Evolutionary conservation across 352 stramenopile genomes (phyloP), one percentile per base, ranked within the genome.

Genomic region (Pseudoperonospora humuli): DNA sequence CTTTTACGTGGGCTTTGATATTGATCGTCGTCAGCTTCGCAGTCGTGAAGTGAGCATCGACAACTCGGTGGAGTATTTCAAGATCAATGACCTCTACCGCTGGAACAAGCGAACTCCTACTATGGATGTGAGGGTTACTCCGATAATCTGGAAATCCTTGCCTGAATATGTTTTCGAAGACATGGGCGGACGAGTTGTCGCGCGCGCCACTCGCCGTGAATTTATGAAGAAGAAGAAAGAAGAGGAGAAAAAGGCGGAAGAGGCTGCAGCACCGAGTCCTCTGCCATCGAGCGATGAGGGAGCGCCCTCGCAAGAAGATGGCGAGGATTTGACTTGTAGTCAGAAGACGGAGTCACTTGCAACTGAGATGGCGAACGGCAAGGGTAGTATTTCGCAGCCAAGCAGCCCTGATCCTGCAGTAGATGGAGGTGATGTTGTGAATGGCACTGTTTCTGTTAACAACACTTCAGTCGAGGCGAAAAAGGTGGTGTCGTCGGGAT

Each of bases 201-300:
- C 80, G 1, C 79, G 81, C 6, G 64, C 59, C 7, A 17, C 64
- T 11, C 80, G 82, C 49, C 71, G 76, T 43, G 81, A 93, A 29
- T 75, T 77, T 35, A 71, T 92, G 48, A 86, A 82, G 35, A 88
- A 87, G 57, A 93, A 90, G 54, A 92, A 90, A 28, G 80, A 91
- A 26, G 78, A 94, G 18, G 82, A 88, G 42, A 76, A 83, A 36
- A 75, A 77, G 7, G 62, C 61, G 7, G 75, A 84, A 28, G 51
- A 56, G 15, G 59, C 61, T 23, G 59, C 50, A 14, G 55, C 55
- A 25, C 64, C 60, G 15, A 70, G 57, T 18, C 60, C 59, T 29
- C 33, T 51, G 7, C 64, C 57, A 23, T 77, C 70, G 6, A 45
- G 59, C 14, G 73, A 87, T 49, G 73, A 87, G 10, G 54, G 59